These are phyloP conservation scores for Candida morakotiae DNA, from an alignment of 805 yeast species.

Conservation along the genomic window DNA sequence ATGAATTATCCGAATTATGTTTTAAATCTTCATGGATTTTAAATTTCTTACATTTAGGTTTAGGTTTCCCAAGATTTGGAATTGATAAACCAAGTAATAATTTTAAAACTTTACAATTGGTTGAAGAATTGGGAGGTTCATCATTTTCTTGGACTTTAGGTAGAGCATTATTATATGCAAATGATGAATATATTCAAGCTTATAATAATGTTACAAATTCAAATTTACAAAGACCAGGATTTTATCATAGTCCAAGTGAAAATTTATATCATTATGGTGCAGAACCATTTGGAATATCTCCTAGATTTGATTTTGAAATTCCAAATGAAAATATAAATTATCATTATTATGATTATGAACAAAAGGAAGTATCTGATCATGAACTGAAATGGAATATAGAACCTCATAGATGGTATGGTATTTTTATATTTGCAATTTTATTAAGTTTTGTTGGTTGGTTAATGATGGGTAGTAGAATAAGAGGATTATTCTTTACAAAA, in stretches of 20 bases:
- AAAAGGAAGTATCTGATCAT: conserved; percentile 21
- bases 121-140: conserved; percentile 38
- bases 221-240: conserved; percentile 38
- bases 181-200: conserved; percentile 46
- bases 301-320: conserved; percentile 40
- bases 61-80: conserved; percentile 54
- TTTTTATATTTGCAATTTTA: conserved; percentile 24
- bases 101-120: conserved; percentile 39
- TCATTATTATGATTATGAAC: conserved; percentile 27
- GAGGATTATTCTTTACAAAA: conserved; percentile 9
- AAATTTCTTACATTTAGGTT: conserved; percentile 53
- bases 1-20: conserved; percentile 51
- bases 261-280: conserved; percentile 50
- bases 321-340: conserved; percentile 15
- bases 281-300: conserved; percentile 37
- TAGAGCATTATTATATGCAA: conserved; percentile 58
- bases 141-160: conserved; percentile 56
- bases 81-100: conserved; percentile 25
- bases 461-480: conserved; percentile 28
- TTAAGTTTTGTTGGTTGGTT: conserved; percentile 23
- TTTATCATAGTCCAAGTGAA: conserved; percentile 44
- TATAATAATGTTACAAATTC: conserved; percentile 23
- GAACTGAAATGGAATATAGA: conserved; percentile 41
- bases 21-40: conserved; percentile 60
- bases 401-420: conserved; percentile 41